phyloP scores from a whole-genome alignment of 139 green algal species.

The Tetratostichococcus sp. region DNA sequence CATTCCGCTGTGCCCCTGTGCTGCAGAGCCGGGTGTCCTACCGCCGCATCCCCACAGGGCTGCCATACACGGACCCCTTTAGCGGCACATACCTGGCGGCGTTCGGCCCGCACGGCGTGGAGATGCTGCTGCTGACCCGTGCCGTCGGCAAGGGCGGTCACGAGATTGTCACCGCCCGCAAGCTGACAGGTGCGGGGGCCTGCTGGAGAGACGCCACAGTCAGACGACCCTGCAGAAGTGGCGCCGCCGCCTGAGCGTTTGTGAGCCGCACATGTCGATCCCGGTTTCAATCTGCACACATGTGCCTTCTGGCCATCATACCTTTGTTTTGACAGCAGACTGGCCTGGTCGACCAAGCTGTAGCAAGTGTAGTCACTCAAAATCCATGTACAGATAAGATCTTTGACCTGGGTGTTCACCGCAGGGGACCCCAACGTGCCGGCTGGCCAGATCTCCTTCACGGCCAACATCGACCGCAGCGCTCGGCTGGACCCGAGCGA shows the following conservation, averaged over 20 bases:
- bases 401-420: too few relatives aligned
- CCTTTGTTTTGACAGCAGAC: too few relatives aligned
- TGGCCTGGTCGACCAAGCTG: too few relatives aligned
- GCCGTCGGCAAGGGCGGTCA: conserved; percentile 34
- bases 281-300: too few relatives aligned
- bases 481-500: conserved; percentile 23
- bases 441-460: conserved; percentile 75
- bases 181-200: conserved; percentile 64
- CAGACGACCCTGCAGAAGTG: too few relatives aligned
- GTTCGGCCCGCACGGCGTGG: conserved; percentile 85
- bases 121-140: conserved; percentile 71
- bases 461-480: conserved; percentile 48
- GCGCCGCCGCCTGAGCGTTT: too few relatives aligned
- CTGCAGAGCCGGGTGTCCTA: conserved; percentile 11
- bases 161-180: conserved; percentile 69
- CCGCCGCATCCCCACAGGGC: conserved; percentile 22
- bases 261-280: too few relatives aligned
- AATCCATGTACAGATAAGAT: too few relatives aligned
- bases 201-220: not conserved
- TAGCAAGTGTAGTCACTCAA: too few relatives aligned
- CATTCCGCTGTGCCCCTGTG: too few relatives aligned
- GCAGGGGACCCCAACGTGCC: conserved; percentile 84
- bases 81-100: conserved; percentile 74
- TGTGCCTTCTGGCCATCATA: too few relatives aligned
- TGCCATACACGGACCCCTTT: conserved; percentile 49